Base-by-base conservation (phyloP, 345 rosid species). In the Salix viminalis region DNA sequence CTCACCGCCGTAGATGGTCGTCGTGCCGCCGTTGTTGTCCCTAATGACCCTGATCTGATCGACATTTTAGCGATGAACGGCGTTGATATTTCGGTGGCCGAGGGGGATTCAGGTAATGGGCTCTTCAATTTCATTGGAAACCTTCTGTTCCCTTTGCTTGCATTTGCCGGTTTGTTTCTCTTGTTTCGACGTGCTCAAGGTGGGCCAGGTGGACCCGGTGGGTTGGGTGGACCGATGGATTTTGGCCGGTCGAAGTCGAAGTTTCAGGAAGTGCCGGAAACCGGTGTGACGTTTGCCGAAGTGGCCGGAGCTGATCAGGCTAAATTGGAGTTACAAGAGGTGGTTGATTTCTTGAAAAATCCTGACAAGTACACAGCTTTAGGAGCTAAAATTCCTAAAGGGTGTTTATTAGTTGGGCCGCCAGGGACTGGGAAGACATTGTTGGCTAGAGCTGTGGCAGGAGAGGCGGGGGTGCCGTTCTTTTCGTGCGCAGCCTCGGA, bases 241-340 rank as follows among this genome's bases (percentile, higher is more conserved):
- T 90, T 90, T 15, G 94, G 97, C 69, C 74, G 94, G 11, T 92
- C 92, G 62, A 90, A 92, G 67, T 90, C 97, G 1, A 92, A 90
- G 62, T 92, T 92, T 73, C 97, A 92, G 52, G 97, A 92, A 85
- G 91, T 92, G 18, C 97, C 97, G 23, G 97, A 91, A 61, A 91
- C 97, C 12, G 97, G 97, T 0, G 91, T 91, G 21, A 83, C 92
- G 37, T 91, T 91, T 24, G 85, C 85, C 39, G 97, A 92, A 75
- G 94, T 92, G 23, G 97, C 97, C 19, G 97, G 97, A 13, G 97
- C 97, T 1, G 97, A 90, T 74, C 97, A 90, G 70, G 97, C 92
- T 0, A 91, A 91, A 80, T 72, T 91, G 67, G 97, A 92, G 60
- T 79, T 92, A 14, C 94, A 90, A 68, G 94, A 92, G 81, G 97